These are phyloP conservation scores for Plenodomus lindquistii DNA, from an alignment of 2,329 filamentous ascomycete species.

Conservation along the genomic window DNA sequence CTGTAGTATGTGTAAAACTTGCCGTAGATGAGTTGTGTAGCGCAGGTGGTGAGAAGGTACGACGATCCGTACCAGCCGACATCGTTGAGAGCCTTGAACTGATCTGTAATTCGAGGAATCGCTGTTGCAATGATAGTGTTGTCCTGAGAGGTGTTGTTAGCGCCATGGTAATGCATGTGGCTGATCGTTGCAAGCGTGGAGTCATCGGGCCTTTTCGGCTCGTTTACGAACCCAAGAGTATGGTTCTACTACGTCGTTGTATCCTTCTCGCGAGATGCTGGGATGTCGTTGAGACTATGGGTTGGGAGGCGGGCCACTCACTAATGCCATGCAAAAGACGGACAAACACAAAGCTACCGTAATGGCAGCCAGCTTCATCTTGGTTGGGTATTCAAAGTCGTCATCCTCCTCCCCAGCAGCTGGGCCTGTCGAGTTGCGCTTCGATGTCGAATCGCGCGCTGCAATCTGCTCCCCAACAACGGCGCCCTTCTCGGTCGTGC, in stretches of 20 bases:
- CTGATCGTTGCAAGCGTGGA: neutral
- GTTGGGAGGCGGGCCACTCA: conserved; percentile 13
- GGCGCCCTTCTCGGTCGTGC: conserved; percentile 4
- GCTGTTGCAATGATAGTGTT: conserved; percentile 56
- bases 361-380: conserved; percentile 39
- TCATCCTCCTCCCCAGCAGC: conserved; percentile 28
- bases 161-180: neutral
- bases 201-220: neutral
- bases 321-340: conserved; percentile 46
- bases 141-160: conserved; percentile 32
- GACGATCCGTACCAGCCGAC: conserved; percentile 52
- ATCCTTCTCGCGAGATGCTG: conserved; percentile 1
- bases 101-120: conserved; percentile 54
- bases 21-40: conserved; percentile 45
- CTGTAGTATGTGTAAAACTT: conserved; percentile 53
- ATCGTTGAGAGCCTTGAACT: conserved; percentile 52
- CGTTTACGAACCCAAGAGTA: neutral
- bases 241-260: neutral
- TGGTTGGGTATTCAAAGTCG: conserved; percentile 40
- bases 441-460: conserved; percentile 7
- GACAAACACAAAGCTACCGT: conserved; percentile 40
- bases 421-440: conserved; percentile 20
- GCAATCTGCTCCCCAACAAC: conserved; percentile 1
- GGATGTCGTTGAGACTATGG: neutral
- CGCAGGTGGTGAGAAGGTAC: conserved; percentile 49